Evolutionary conservation across 202 grass and related monocot genomes (phyloP), one percentile per base, ranked within the genome.

Genomic region (Elaeis oleifera): DNA sequence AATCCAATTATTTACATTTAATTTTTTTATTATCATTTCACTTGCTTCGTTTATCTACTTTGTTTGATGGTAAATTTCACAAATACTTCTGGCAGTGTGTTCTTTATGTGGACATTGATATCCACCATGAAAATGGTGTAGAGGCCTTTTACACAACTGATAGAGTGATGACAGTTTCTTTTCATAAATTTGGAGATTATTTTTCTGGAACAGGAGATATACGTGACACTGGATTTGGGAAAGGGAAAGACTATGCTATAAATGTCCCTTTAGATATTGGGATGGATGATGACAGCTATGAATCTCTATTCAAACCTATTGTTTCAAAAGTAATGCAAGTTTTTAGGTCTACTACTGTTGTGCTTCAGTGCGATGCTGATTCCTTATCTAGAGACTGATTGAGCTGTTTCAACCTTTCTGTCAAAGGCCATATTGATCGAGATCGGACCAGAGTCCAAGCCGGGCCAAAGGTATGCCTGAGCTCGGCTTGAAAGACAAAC

Each of bases 251-350:
- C 17, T 65, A 65, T n/a, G 14, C 49, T 16, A 0, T 53, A 24
- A 65, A 53, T 65, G 63, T 65, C 5, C 63, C 49, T 23, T 65
- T 53, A 11, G 23, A 53, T 65, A 48, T 52, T 52, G 63, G 63
- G 8, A 65, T 65, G n/a, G 63, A 65, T 53, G 63, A 65, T 65
- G 63, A 65, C 15, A 65, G 63, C 22, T 65, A 53, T 23, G 21
- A 65, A 1, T 65, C 19, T 18, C 49, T 65, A 16, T 65, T 65
- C 48, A 65, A 65, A 65, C 63, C 63, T n/a, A 65, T 65, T 49
- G 27, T 53, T 1, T 21, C 22, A 51, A 65, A 65, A 65, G 63
- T 65, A 51, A 65, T 65, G 63, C 23, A 65, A 27, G 63, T 65
- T 65, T 65, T 52, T 49, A 16, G 21, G 3, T 22, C 63, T 53